These are phyloP conservation scores for Verticillium nubilum DNA, from an alignment of 2,329 filamentous ascomycete genomes.

Conservation along the genomic window DNA sequence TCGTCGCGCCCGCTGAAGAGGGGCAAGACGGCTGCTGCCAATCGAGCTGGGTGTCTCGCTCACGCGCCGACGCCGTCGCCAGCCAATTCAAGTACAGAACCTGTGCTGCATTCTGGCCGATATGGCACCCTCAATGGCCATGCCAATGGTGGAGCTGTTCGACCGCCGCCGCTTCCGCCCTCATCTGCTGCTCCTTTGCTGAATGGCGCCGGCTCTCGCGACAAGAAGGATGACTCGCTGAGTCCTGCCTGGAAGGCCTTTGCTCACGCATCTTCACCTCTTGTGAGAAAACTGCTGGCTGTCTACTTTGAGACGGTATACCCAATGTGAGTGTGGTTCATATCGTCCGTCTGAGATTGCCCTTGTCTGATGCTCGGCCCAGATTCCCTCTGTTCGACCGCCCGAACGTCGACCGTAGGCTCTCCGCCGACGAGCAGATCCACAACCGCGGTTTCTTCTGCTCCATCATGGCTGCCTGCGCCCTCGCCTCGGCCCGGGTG, in stretches of 20 bases:
- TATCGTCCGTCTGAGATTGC: not conserved
- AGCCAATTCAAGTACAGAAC: not conserved
- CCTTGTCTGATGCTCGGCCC: not conserved
- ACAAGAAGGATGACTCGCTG: not conserved
- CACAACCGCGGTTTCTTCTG: conserved; percentile 36
- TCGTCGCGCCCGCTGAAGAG: not conserved
- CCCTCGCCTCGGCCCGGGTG: conserved; percentile 38
- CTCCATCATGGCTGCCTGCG: conserved; percentile 43
- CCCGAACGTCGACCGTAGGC: conserved; percentile 31
- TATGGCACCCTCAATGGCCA: conserved; percentile 17
- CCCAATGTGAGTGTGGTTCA: conserved; percentile 29
- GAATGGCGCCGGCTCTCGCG: not conserved
- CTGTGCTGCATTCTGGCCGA: not conserved
- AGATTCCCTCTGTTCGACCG: conserved; percentile 41
- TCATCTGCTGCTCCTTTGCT: not conserved
- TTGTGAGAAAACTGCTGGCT: conserved; percentile 36
- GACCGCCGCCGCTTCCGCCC: not conserved
- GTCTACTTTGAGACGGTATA: conserved; percentile 50
- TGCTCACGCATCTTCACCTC: not conserved
- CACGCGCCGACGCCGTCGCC: not conserved
- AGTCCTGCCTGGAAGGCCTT: conserved; percentile 17
- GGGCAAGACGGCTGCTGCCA: not conserved
- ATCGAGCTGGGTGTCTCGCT: not conserved
- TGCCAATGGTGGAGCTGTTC: not conserved
- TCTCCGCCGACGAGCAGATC: conserved; percentile 34